Conservation (phyloP, 352 stramenopile species). For the Lagenidium giganteum region DNA sequence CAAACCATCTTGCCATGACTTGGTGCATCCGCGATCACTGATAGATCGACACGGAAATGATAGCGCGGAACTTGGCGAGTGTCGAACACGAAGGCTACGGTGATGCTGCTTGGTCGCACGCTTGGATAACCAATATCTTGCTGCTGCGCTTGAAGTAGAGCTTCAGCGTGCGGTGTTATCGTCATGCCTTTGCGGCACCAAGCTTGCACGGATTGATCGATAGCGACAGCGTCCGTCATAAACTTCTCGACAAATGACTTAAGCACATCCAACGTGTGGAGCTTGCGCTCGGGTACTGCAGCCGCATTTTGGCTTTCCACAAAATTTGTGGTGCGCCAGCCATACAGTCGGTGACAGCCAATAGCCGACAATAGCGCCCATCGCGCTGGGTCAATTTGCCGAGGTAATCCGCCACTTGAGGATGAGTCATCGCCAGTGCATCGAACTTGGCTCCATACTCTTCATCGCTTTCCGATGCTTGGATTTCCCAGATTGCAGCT, state of each 20-base stretch:
- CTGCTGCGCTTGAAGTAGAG: conserved; percentile 1
- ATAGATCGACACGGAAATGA: no score
- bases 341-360: conserved; percentile 4
- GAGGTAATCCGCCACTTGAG: conserved; percentile 5
- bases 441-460: conserved; percentile 6
- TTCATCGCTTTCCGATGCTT: conserved; percentile 3
- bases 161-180: conserved; percentile 7
- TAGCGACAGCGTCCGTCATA: conserved; percentile 3
- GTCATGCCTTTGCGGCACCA: conserved; percentile 3
- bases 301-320: conserved; percentile 10
- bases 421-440: not conserved
- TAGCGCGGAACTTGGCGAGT: no score
- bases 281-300: not conserved
- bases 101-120: not conserved
- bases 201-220: not conserved
- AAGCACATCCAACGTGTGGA: conserved; percentile 8
- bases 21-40: no score
- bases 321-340: conserved; percentile 18
- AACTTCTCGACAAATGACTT: conserved; percentile 18
- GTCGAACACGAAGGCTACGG: not conserved
- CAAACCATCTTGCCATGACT: not conserved
- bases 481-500: conserved; percentile 7
- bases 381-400: conserved; percentile 1
- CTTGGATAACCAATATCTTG: not conserved
- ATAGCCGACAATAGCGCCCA: conserved; percentile 14